Conservation (phyloP, 495 filamentous ascomycete genomes). For the Pyrenopolyporus hunteri region DNA sequence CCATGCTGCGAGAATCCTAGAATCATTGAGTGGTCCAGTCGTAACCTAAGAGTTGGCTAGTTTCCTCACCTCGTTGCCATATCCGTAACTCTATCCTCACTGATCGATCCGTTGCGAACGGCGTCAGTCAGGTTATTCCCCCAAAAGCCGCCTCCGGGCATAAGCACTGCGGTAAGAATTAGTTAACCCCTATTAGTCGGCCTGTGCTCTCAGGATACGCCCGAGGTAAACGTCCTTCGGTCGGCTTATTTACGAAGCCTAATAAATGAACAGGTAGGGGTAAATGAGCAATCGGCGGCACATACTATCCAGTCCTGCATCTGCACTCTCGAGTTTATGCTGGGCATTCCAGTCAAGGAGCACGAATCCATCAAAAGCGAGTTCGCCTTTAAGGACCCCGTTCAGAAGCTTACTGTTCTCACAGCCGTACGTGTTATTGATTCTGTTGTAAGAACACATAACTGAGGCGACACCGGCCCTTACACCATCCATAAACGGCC, state of each 20-base stretch:
- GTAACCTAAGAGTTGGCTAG: not conserved
- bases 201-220: too few species aligned
- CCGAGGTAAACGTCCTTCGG: too few species aligned
- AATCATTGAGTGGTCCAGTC: not conserved
- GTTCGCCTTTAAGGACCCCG: constrained; percentile 66
- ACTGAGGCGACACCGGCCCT: constrained; percentile 64
- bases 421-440: constrained; percentile 71
- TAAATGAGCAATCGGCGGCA: not conserved
- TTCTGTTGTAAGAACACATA: constrained; percentile 74
- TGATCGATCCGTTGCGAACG: constrained; percentile 56
- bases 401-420: constrained; percentile 67
- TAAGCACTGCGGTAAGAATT: constrained; percentile 47
- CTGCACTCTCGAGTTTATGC: constrained; percentile 59
- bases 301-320: constrained; percentile 62
- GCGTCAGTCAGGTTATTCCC: constrained; percentile 52
- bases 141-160: constrained; percentile 59
- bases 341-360: constrained; percentile 69
- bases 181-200: not conserved
- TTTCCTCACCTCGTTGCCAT: constrained; percentile 52
- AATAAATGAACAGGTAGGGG: not conserved
- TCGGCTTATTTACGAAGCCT: too few species aligned
- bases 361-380: constrained; percentile 71
- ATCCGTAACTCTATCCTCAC: constrained; percentile 57
- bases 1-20: constrained; percentile 65
- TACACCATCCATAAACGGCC: constrained; percentile 71